phyloP scores from a whole-genome alignment of 768 basidiomycete genomes.

The Serendipita sp. region DNA sequence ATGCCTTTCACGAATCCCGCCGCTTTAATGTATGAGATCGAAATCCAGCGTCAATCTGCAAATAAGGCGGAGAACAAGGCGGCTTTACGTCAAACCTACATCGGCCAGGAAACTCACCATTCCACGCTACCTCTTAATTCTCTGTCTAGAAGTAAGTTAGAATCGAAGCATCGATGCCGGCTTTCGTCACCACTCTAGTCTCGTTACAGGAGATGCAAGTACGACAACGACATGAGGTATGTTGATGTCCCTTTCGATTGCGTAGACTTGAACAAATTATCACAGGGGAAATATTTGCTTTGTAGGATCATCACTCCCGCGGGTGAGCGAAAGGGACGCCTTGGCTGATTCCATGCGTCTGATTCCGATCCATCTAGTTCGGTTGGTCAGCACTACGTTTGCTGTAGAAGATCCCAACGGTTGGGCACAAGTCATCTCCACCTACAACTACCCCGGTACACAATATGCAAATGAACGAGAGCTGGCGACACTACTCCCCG shows the following conservation, averaged over 20 bases:
- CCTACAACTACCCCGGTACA: constrained; percentile 19
- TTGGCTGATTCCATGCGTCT: not conserved
- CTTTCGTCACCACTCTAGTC: not conserved
- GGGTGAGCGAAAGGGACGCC: not conserved
- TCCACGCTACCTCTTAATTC: not conserved
- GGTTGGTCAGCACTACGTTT: constrained; percentile 4
- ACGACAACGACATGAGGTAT: not conserved
- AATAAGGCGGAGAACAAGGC: not conserved
- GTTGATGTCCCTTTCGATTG: not conserved
- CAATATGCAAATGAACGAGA: constrained; percentile 11
- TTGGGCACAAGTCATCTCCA: constrained; percentile 11
- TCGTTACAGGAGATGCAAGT: not conserved
- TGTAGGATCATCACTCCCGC: not conserved
- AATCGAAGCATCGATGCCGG: too few relatives aligned
- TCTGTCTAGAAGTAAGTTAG: not conserved
- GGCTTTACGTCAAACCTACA: not conserved
- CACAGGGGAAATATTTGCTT: not conserved
- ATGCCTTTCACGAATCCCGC: not conserved
- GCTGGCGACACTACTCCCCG: constrained; percentile 18
- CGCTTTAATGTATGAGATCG: not conserved
- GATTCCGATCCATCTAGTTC: not conserved
- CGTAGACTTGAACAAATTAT: not conserved
- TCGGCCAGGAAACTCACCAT: not conserved
- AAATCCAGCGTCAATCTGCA: not conserved
- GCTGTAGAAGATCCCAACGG: constrained; percentile 19